These are phyloP conservation scores for Viola odorata DNA, from an alignment of 345 rosid species.

Conservation along the genomic window DNA sequence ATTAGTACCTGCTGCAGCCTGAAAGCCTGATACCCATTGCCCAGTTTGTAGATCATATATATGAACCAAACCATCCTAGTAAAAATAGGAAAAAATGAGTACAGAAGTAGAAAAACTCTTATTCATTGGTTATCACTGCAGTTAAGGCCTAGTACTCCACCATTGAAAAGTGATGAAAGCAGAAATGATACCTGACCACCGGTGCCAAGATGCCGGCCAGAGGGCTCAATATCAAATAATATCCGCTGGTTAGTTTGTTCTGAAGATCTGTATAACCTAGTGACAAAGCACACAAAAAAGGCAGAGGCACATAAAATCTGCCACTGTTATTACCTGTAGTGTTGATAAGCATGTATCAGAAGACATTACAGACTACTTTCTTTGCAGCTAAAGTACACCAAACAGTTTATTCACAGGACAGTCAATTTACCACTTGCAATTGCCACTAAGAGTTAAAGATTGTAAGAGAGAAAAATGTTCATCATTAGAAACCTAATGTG, in stretches of 20 bases:
- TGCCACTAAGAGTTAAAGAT: not conserved
- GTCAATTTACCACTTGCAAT: not conserved
- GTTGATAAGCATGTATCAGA: not conserved
- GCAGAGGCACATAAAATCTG: not conserved
- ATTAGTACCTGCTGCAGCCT: conserved; percentile 73
- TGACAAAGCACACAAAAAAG: conserved; percentile 1
- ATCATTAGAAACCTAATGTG: not conserved
- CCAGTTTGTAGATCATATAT: conserved; percentile 87
- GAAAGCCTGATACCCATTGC: conserved; percentile 81
- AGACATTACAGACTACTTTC: not conserved
- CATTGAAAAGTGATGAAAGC: not conserved
- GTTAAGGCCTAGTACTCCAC: not conserved
- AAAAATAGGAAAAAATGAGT: not conserved
- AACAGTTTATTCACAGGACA: not conserved
- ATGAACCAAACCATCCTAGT: conserved; percentile 90
- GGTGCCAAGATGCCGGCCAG: conserved; percentile 74
- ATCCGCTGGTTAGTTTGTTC: conserved; percentile 88
- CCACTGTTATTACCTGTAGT: not conserved
- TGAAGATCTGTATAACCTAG: conserved; percentile 78
- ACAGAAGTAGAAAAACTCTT: not conserved
- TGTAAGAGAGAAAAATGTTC: not conserved
- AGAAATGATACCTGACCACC: conserved; percentile 76
- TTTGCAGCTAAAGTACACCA: not conserved
- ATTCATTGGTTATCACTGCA: not conserved
- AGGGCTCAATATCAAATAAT: conserved; percentile 75